Conservation (phyloP, 192 early-diverging fungal species). For the Coemansia sp. region DNA sequence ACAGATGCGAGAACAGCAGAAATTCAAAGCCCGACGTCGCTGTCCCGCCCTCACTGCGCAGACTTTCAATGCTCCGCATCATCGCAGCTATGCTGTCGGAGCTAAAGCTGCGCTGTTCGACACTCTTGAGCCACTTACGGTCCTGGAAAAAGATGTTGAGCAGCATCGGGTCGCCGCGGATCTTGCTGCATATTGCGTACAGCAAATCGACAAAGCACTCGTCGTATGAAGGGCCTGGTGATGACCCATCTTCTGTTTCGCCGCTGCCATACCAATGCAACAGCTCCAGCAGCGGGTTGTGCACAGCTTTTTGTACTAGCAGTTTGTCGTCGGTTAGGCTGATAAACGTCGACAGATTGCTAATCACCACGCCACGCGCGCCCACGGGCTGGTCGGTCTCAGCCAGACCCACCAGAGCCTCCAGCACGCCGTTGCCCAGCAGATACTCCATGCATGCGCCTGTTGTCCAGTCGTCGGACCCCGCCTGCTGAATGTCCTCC, state of each 20-base stretch:
- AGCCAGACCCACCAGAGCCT: constrained; percentile 73
- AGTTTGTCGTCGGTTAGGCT: constrained; percentile 84
- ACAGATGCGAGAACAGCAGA: constrained; percentile 83
- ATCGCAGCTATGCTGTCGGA: constrained; percentile 37
- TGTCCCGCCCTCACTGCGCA: constrained; percentile 20
- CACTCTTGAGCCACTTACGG: constrained; percentile 43
- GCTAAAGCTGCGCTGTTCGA: constrained; percentile 43
- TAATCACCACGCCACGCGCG: constrained; percentile 75
- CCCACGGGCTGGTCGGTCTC: constrained; percentile 77
- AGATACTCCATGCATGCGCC: constrained; percentile 90
- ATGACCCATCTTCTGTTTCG: constrained; percentile 16
- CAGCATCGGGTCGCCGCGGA: constrained; percentile 51
- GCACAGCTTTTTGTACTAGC: constrained; percentile 85
- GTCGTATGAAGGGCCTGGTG: constrained; percentile 18
- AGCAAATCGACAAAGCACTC: constrained; percentile 46
- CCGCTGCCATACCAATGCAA: constrained; percentile 58
- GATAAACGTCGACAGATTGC: constrained; percentile 77
- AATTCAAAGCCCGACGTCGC: constrained; percentile 65
- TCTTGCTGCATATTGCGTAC: constrained; percentile 53
- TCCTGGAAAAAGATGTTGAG: constrained; percentile 55
- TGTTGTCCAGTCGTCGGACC: constrained; percentile 69
- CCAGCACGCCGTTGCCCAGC: constrained; percentile 79
- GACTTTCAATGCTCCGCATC: constrained; percentile 55
- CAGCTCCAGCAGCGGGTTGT: constrained; percentile 79
- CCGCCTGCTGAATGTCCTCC: constrained; percentile 68